These are phyloP conservation scores for Ophiostoma novo-ulmi DNA, from an alignment of 2,329 filamentous ascomycete species.

Conservation along the genomic window DNA sequence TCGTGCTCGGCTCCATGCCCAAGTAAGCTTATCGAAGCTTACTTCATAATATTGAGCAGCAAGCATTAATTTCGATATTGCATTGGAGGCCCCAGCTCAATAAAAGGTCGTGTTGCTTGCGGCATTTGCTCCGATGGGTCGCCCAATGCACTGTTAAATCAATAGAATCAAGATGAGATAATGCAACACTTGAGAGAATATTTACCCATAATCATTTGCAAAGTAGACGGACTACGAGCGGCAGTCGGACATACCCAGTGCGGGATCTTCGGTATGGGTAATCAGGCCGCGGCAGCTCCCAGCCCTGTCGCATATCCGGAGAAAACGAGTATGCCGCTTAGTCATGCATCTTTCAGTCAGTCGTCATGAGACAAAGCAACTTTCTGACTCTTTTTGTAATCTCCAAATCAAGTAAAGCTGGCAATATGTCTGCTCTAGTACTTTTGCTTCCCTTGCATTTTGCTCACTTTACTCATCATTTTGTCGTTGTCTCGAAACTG, in stretches of 20 bases:
- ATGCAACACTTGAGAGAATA: background rate
- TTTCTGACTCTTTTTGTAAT: background rate
- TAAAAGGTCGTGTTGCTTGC: background rate
- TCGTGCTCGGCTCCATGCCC: background rate
- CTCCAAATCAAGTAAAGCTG: background rate
- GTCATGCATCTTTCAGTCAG: background rate
- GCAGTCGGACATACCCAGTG: background rate
- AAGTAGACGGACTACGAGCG: background rate
- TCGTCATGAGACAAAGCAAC: background rate
- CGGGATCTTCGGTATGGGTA: slow-evolving; percentile 17
- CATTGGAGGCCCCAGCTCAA: slow-evolving; percentile 5
- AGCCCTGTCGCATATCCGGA: slow-evolving; percentile 5
- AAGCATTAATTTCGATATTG: background rate
- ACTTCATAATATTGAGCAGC: background rate
- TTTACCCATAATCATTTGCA: background rate
- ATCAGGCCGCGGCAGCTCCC: slow-evolving; percentile 16
- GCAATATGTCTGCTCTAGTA: background rate
- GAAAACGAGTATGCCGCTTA: background rate
- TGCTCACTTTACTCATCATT: background rate
- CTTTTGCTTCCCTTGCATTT: background rate
- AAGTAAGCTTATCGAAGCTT: slow-evolving; percentile 10
- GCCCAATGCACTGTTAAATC: background rate
- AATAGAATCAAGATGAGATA: background rate
- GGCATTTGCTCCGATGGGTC: background rate
- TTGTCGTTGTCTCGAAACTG: background rate